phyloP scores from a whole-genome alignment of 2,329 filamentous ascomycete species.

The Aspergillus ochraceus region DNA sequence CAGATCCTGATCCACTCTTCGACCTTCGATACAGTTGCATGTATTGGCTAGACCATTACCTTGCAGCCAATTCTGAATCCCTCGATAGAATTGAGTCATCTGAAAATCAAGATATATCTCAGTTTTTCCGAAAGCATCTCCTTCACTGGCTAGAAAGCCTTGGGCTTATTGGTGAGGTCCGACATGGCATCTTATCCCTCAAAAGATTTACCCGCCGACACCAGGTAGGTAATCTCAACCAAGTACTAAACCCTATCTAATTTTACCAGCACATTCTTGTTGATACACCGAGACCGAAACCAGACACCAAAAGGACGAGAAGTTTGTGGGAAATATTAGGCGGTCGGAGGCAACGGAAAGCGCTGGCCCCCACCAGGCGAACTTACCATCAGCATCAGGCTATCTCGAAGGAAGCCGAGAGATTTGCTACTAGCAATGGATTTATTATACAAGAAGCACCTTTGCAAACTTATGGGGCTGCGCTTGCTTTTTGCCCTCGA shows the following conservation, averaged over 20 bases:
- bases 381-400: neutral
- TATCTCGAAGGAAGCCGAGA: conserved; percentile 9
- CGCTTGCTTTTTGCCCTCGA: conserved; percentile 5
- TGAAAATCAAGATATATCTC: neutral
- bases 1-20: conserved; percentile 3
- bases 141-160: conserved; percentile 8
- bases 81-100: neutral
- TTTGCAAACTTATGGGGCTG: conserved; percentile 3
- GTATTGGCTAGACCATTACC: conserved; percentile 5
- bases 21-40: conserved; percentile 5
- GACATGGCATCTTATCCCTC: neutral
- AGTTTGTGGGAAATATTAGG: no score
- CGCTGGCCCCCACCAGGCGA: no score
- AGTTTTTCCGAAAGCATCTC: conserved; percentile 1
- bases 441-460: conserved; percentile 6
- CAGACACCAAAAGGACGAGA: no score
- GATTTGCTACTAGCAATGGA: neutral
- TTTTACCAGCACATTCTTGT: no score
- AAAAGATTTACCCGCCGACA: neutral
- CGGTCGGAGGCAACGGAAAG: no score
- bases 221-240: neutral
- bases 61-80: neutral
- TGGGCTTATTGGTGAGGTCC: neutral
- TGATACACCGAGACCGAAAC: no score
- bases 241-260: neutral